Percentiles rank a stretch among this genome's conserved stretches.
Evolutionary conservation across 768 basidiomycete genomes (phyloP).

Genomic region (Mycena indigotica): DNA sequence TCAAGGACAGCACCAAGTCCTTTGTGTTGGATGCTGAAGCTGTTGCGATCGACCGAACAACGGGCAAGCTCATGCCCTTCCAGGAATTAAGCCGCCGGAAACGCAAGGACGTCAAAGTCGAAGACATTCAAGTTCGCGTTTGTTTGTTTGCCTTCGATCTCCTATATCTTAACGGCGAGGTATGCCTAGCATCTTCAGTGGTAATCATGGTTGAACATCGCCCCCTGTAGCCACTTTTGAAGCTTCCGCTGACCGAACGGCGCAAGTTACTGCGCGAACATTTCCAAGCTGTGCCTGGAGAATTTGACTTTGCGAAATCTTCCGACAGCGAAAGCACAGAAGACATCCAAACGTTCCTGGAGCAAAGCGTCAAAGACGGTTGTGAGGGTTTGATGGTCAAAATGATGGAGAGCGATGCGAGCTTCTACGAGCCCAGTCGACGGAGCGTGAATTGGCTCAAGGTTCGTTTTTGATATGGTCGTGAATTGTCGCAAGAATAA

Average conservation of each 20-base stretch:
- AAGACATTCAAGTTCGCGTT: conserved; percentile 96
- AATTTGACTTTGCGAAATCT: conserved; percentile 91
- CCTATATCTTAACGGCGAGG: conserved; percentile 96
- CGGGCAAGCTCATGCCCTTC: conserved; percentile 92
- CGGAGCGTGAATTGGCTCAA: conserved; percentile 98
- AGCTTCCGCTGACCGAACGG: conserved; percentile 72
- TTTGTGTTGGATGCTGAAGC: conserved; percentile 98
- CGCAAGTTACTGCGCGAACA: conserved; percentile 75
- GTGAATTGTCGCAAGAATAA: not conserved
- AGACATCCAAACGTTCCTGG: conserved; percentile 92
- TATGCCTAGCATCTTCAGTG: conserved; percentile 1
- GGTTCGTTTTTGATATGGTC: conserved; percentile 48
- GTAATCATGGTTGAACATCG: not conserved
- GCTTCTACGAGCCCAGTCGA: conserved; percentile 93
- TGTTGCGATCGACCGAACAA: conserved; percentile 87
- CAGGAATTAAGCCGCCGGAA: conserved; percentile 94
- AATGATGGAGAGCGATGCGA: conserved; percentile 90
- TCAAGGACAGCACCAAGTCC: conserved; percentile 79
- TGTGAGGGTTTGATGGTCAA: conserved; percentile 99
- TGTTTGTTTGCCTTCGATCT: conserved; percentile 97
- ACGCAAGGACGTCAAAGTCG: conserved; percentile 96
- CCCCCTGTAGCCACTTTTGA: conserved; percentile 76
- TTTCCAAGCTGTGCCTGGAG: conserved; percentile 81
- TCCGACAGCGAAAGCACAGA: conserved; percentile 89
- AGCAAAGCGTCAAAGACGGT: conserved; percentile 96